These are phyloP conservation scores for Laburnicola sp. DNA, from an alignment of 2,329 filamentous ascomycete genomes.

Conservation along the genomic window DNA sequence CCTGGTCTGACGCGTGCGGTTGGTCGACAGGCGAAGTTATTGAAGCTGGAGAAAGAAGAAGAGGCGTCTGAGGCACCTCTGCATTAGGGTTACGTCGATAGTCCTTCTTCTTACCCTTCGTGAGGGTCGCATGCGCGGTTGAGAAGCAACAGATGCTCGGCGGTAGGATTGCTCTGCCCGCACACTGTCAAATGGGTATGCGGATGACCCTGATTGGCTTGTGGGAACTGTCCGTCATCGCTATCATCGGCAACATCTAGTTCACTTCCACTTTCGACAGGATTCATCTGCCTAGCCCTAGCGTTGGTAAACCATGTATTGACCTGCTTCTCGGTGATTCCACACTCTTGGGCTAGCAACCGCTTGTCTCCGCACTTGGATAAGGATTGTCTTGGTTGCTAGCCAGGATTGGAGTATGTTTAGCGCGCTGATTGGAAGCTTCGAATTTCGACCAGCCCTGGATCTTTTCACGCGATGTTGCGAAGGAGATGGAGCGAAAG, in stretches of 20 bases:
- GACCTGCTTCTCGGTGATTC: constrained; percentile 41
- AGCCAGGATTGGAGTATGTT: constrained; percentile 35
- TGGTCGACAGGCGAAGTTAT: constrained; percentile 7
- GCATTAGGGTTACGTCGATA: constrained; percentile 26
- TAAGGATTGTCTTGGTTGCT: constrained; percentile 36
- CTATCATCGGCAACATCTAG: constrained; percentile 26
- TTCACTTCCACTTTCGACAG: constrained; percentile 20
- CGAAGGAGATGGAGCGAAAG: constrained; percentile 3
- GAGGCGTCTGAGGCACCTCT: constrained; percentile 11
- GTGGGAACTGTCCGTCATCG: constrained; percentile 15
- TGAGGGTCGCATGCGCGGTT: constrained; percentile 12
- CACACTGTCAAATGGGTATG: constrained; percentile 9
- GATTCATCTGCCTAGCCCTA: constrained; percentile 32
- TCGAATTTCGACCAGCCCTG: constrained; percentile 30
- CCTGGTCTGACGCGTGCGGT: constrained; percentile 11
- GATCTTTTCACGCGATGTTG: constrained; percentile 31
- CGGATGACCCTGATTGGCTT: constrained; percentile 6
- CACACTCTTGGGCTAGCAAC: constrained; percentile 33
- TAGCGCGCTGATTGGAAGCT: constrained; percentile 36
- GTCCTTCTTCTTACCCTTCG: constrained; percentile 45
- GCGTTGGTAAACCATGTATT: constrained; percentile 44
- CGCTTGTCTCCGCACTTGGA: constrained; percentile 32
- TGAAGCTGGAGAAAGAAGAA: constrained; percentile 14
- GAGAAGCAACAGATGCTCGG: constrained; percentile 14
- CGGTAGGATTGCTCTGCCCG: background rate